Conservation (phyloP, 169 alveolate species). For the Plasmodium berghei region DNA sequence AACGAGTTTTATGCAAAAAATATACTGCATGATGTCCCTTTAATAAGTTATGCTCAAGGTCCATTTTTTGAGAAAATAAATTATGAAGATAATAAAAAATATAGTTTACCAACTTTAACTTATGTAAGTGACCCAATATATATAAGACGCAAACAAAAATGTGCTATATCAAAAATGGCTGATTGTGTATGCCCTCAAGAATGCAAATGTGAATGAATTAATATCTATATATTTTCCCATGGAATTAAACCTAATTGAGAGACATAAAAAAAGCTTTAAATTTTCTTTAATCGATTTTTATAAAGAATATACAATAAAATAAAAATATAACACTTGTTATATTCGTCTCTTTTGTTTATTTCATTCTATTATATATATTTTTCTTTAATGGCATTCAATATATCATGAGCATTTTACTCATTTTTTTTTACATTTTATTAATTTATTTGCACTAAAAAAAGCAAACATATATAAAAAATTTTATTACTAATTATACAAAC, state of each 20-base stretch:
- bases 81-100: constrained; percentile 16
- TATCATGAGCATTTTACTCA: too few species aligned
- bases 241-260: background rate
- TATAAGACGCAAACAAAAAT: constrained; percentile 49
- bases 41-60: constrained; percentile 73
- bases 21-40: constrained; percentile 59
- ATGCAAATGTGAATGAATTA: constrained; percentile 26
- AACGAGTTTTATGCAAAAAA: constrained; percentile 70
- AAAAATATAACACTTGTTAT: background rate
- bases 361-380: too few species aligned
- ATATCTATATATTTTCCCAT: background rate
- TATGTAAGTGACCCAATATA: constrained; percentile 74
- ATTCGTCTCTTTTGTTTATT: too few species aligned
- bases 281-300: too few species aligned
- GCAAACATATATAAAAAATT: too few species aligned
- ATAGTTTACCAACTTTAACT: constrained; percentile 56
- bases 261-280: too few species aligned
- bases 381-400: too few species aligned
- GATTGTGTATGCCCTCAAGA: constrained; percentile 7
- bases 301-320: constrained; percentile 7
- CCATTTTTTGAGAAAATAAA: constrained; percentile 51
- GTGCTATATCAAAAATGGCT: constrained; percentile 26
- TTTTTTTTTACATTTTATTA: too few species aligned
- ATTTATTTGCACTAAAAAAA: too few species aligned
- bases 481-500: too few species aligned